Evolutionary conservation across 495 filamentous ascomycete species (phyloP), one percentile per base, ranked within the genome.

Genomic region (Thozetella sp.): DNA sequence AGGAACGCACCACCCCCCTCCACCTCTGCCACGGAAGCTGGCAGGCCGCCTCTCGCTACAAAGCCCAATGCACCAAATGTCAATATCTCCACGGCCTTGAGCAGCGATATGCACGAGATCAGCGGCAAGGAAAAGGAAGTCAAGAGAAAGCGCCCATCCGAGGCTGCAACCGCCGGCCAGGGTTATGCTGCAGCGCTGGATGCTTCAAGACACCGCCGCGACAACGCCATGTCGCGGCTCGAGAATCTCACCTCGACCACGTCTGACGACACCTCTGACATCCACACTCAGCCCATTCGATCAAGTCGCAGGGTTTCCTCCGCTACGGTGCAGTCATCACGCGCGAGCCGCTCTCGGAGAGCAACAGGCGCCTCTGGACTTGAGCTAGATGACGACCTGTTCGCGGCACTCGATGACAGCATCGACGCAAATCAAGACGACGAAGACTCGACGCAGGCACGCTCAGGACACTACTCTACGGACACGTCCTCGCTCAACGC

Each of bases 381-480:
- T 53, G 79, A 82, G 55, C 53, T 82, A 58, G 78, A 81, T 53
- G 78, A 80, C 53, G 64, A 66, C 3, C 64, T 73, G n/a, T 80
- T 81, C 56, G 75, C 71, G 45, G 76, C 76, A 20, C 62, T 80
- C 17, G 72, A 81, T 54, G 76, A 78, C 25, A 80, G 71, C 23
- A 61, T 82, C 22, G 72, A 74, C 9, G 61, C 64, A 46, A 59
- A 58, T 10, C 51, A 63, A 17, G 19, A 67, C 12, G 58, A 48
- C 17, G 64, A 66, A n/a, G 65, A 64, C 19, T 72, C 71, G 0
- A 60, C 54, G 1, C 68, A 65, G 2, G 67, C 61, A 19, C 64
- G 65, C 25, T 68, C 63, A 10, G 70, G 68, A 13, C 66, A 76
- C 53, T 67, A 71, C 56, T 79, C 77, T n/a, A 68, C 69, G 0